Conservation (phyloP, 2,329 filamentous ascomycete species). For the Decorospora gaudefroyi region DNA sequence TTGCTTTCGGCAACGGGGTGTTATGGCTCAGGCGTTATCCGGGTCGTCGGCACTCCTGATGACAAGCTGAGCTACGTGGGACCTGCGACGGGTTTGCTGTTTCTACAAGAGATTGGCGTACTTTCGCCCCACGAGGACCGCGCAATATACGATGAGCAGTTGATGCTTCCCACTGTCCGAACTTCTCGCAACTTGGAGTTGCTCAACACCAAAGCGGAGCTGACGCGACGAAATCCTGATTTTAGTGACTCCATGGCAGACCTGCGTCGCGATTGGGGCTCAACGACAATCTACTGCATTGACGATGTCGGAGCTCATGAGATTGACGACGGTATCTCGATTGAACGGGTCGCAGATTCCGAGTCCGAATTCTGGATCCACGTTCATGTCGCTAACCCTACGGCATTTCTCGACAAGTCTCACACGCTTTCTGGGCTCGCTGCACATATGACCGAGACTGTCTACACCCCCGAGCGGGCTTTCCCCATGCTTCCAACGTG, state of each 20-base stretch:
- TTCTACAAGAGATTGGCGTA: constrained; percentile 75
- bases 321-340: constrained; percentile 78
- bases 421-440: constrained; percentile 65
- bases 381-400: constrained; percentile 77
- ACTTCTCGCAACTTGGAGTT: constrained; percentile 52
- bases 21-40: constrained; percentile 56
- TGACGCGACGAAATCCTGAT: constrained; percentile 33
- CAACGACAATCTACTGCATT: constrained; percentile 71
- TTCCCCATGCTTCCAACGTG: constrained; percentile 62
- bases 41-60: constrained; percentile 22
- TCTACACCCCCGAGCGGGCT: constrained; percentile 61
- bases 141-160: constrained; percentile 61
- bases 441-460: constrained; percentile 59
- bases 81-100: constrained; percentile 60
- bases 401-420: constrained; percentile 66
- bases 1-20: constrained; percentile 65
- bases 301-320: constrained; percentile 68
- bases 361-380: constrained; percentile 71
- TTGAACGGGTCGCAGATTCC: constrained; percentile 61
- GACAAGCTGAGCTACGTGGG: constrained; percentile 11
- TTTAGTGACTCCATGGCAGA: constrained; percentile 60
- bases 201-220: constrained; percentile 43
- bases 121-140: constrained; percentile 72
- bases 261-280: constrained; percentile 63
- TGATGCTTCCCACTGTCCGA: constrained; percentile 57